Percentiles rank a stretch among this genome's conserved stretches.
phyloP scores from a whole-genome alignment of 305 asterid genomes.

The Fraxinus baroniana region DNA sequence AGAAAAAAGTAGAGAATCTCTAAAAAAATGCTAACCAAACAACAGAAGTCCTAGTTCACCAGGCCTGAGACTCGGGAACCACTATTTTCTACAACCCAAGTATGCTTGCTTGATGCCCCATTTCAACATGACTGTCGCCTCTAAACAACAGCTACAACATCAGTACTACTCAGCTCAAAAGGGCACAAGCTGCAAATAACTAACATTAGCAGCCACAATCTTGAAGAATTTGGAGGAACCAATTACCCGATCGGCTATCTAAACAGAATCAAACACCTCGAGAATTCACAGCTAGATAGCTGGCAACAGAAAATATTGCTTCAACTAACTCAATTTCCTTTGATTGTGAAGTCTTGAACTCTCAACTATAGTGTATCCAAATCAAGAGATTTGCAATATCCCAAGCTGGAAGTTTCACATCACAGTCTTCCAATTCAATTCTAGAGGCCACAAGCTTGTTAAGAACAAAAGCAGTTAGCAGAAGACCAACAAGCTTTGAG shows the following conservation, averaged over 20 bases:
- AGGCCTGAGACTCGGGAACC: background rate
- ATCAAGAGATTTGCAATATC: background rate
- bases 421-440: background rate
- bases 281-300: background rate
- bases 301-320: background rate
- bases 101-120: background rate
- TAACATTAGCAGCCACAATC: background rate
- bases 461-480: background rate
- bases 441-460: background rate
- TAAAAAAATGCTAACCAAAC: too few species aligned
- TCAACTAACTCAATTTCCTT: background rate
- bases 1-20: too few species aligned
- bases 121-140: background rate
- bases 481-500: background rate
- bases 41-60: background rate
- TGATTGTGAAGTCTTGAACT: background rate
- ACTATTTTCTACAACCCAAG: background rate
- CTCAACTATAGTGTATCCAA: background rate
- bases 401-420: background rate
- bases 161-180: background rate
- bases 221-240: background rate
- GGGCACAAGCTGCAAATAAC: background rate
- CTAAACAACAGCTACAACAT: background rate
- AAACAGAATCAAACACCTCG: background rate
- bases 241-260: background rate